Percentiles rank a stretch among this genome's conserved stretches.
phyloP scores from a whole-genome alignment of 371 early-diverging fungal species.

The Dipsacomyces acuminosporus region DNA sequence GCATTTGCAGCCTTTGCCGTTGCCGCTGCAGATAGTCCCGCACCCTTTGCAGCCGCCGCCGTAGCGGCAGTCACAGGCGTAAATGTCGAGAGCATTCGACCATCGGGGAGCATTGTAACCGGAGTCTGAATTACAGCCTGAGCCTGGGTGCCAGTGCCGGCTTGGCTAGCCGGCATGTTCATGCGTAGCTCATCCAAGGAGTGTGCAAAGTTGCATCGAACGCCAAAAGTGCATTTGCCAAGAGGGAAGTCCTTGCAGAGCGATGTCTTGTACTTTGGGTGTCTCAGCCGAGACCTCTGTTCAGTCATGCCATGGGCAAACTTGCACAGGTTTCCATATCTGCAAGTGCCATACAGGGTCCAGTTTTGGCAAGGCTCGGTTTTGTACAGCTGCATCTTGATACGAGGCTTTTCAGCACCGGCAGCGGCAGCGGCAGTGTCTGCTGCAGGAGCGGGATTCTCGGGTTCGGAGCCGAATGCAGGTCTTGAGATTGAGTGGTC shows the following conservation, averaged over 20 bases:
- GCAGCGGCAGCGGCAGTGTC: neutral
- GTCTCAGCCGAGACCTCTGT: conserved; percentile 40
- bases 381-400: conserved; percentile 48
- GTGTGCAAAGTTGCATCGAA: conserved; percentile 50
- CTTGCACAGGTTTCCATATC: conserved; percentile 48
- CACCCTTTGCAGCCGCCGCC: neutral
- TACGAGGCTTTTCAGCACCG: conserved; percentile 36
- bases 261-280: conserved; percentile 49
- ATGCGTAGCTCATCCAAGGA: conserved; percentile 38
- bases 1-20: neutral
- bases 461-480: too few species aligned
- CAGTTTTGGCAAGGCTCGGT: conserved; percentile 49
- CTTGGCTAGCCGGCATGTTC: neutral
- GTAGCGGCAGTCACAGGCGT: conserved; percentile 15
- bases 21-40: too few species aligned
- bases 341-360: conserved; percentile 44
- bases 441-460: neutral
- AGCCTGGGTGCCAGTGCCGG: neutral
- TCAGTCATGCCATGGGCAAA: conserved; percentile 47
- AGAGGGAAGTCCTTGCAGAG: conserved; percentile 49
- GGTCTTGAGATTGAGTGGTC: neutral
- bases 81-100: conserved; percentile 27
- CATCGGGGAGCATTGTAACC: conserved; percentile 30
- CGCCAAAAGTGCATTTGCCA: conserved; percentile 47
- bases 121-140: conserved; percentile 25